Conservation (phyloP, 768 basidiomycete genomes). For the Rhizopogon salebrosus region DNA sequence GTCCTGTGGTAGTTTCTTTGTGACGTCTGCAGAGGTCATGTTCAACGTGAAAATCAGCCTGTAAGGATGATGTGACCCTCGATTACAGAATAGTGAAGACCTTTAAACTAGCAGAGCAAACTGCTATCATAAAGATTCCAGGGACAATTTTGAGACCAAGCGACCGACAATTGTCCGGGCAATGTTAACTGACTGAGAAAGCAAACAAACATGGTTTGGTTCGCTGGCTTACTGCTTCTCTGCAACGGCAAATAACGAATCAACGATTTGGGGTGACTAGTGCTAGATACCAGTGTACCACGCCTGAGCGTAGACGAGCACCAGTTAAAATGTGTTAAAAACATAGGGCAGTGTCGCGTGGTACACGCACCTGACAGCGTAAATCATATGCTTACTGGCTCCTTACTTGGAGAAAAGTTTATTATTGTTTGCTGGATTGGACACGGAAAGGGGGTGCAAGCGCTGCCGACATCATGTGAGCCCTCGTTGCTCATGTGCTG, state of each 20-base stretch:
- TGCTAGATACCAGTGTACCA: too few species aligned
- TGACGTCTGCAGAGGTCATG: constrained; percentile 24
- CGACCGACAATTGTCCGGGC: constrained; percentile 47
- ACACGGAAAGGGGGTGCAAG: too few species aligned
- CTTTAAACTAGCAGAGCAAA: constrained; percentile 38
- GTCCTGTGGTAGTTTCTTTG: constrained; percentile 45
- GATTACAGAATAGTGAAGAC: constrained; percentile 15
- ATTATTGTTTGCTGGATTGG: too few species aligned
- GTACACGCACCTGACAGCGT: too few species aligned
- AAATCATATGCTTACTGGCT: too few species aligned
- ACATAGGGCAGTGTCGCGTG: too few species aligned
- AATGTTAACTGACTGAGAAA: constrained; percentile 8
- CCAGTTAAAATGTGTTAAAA: too few species aligned
- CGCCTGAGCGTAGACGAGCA: too few species aligned
- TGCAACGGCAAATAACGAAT: not conserved
- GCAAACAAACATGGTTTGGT: not conserved
- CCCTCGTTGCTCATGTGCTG: not conserved
- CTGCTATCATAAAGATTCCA: constrained; percentile 10
- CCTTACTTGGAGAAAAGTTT: too few species aligned
- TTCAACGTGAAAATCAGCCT: constrained; percentile 17
- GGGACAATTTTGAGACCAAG: constrained; percentile 28
- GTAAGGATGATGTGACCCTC: constrained; percentile 25
- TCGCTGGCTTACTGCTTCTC: not conserved
- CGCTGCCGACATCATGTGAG: not conserved
- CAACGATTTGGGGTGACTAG: not conserved